Base-by-base conservation (phyloP, 805 yeast genomes). In the Torulaspora indica region DNA sequence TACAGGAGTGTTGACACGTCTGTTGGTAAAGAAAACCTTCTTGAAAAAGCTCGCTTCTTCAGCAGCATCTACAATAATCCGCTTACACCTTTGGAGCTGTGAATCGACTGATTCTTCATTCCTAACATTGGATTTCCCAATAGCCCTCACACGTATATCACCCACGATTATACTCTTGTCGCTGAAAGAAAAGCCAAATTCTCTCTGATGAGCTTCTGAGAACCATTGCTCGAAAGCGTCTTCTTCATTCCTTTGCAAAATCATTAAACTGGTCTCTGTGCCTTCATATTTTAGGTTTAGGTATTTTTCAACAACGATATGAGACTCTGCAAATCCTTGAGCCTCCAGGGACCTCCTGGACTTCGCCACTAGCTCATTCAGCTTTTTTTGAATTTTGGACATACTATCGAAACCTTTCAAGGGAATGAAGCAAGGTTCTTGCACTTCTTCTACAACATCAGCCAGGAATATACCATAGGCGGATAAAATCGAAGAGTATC, bases 401-500 rank as follows among this genome's bases (percentile, higher is more conserved):
- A 60, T 46, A 10, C 70, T 65, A 4, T 52, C 60, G 1, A 40
- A 35, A 1, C 57, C 63, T 3, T 59, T 63, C 35, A 80, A 59
- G 1, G 68, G 59, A 9, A 68, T 56, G 2, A 83, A 75, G 37
- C 82, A 77, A 0, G 95, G 95, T 49, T 79, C 81, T 63, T 85
- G 93, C n/a, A 66, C 70, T 56, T 86, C 95, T 37, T 78, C 79
- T 8, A 85, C 93, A 35, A 86, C 84, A 65, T 86, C 95, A 2
- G 96, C 95, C 25, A 88, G 69, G 2, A 87, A 79, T 70, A 88
- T 88, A 49, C 96, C 96, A 59, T 84, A 88, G 0, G 96, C 95
- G 1, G 95, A 85, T 8, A 88, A 69, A 33, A 88, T 78, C 0
- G 95, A 85, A 2, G 95, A 85, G 61, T 85, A 85, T 60, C 82